These are phyloP conservation scores for Apocynum venetum DNA, from an alignment of 257 asterid genomes.

Conservation along the genomic window DNA sequence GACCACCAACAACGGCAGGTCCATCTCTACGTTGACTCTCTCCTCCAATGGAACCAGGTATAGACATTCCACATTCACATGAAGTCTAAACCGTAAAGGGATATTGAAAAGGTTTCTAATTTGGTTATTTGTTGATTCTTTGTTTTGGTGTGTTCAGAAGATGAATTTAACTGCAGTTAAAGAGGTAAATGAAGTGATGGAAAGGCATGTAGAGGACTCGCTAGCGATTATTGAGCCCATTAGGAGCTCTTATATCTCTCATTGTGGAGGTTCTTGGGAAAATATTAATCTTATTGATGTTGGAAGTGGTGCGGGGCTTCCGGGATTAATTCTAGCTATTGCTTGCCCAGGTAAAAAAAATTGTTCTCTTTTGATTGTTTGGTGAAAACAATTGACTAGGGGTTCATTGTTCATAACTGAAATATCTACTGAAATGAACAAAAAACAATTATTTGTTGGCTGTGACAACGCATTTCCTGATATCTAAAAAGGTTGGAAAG, in stretches of 20 bases:
- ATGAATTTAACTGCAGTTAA: conserved; percentile 88
- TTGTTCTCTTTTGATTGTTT: conserved; percentile 5
- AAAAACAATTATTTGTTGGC: background rate
- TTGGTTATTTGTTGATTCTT: background rate
- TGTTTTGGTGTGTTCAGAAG: conserved; percentile 46
- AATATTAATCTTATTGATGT: conserved; percentile 73
- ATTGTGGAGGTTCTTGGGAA: conserved; percentile 56
- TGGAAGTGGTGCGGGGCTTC: conserved; percentile 97
- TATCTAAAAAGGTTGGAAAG: conserved; percentile 66
- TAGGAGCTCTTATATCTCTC: conserved; percentile 40
- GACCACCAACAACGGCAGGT: conserved; percentile 58
- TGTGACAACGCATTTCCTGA: background rate
- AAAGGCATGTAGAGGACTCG: conserved; percentile 89
- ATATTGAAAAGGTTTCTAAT: background rate
- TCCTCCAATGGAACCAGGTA: conserved; percentile 96
- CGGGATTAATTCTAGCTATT: conserved; percentile 82
- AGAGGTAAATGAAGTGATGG: conserved; percentile 80
- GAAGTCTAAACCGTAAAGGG: background rate
- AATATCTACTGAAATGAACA: background rate
- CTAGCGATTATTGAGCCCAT: conserved; percentile 68
- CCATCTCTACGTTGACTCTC: conserved; percentile 56
- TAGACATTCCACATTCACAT: background rate
- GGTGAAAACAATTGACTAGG: background rate
- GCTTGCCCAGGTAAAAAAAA: conserved; percentile 64
- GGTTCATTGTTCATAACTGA: background rate